Evolutionary conservation across 495 filamentous ascomycete genomes (phyloP), one percentile per base, ranked within the genome.

Genomic region (Penicillium fimorum): DNA sequence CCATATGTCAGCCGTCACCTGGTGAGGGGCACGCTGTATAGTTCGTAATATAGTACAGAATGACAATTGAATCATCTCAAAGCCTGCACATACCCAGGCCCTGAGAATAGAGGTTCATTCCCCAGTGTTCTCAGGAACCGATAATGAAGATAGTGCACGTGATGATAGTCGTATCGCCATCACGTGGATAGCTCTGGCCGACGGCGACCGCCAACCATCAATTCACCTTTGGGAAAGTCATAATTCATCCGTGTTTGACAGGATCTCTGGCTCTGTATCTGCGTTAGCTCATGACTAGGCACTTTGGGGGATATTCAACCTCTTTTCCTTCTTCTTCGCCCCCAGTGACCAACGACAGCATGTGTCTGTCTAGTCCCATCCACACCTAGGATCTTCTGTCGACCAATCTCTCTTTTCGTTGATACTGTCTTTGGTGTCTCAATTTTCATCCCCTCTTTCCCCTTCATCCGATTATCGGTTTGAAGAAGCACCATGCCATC

Each of bases 401-500:
- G n/a, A 54, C 43, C 15, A 15, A 47, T 54, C n/a, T 44, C 22
- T 38, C 51, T 6, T 20, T 24, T 45, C 27, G 9, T 38, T 50
- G 40, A 53, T 46, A 35, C 30, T 33, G 13, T 17, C 32, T 37
- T 52, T 40, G 9, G 35, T 37, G 7, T 53, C 38, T 50, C 10
- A 24, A 53, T 40, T 32, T 52, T 44, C 22, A 37, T 52, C 35
- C 8, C 27, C 30, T 11, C 32, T 30, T 11, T n/a, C 43, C 33
- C 10, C 29, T 10, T 30, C 40, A 4, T 20, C 38, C 7, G 22
- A 18, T 20, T 17, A 30, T 52, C 38, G 12, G 11, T 25, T 24
- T 4, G 48, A 46, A 17, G 41, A 45, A 42, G 22, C 9, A 71
- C 29, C 35, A 82, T 81, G 79, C 78, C 77, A 10, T 66, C 74